Conservation (phyloP, 2,329 filamentous ascomycete species). For the Teratosphaeria epicoccoides region DNA sequence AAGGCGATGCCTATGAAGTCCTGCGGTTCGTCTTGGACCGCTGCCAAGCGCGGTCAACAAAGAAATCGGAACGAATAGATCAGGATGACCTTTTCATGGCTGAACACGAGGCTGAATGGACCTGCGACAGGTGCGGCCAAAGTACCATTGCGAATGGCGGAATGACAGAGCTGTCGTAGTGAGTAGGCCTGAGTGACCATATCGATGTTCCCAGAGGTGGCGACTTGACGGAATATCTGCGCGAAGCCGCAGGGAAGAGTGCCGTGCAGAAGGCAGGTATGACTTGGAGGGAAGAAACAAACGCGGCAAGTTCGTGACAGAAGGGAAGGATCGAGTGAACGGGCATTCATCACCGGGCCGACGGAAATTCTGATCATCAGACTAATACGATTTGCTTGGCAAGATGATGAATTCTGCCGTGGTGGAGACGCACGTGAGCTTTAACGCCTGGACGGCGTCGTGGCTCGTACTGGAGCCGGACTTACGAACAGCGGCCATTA, state of each 20-base stretch:
- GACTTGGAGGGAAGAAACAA: not conserved
- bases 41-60: not conserved
- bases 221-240: not conserved
- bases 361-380: slow-evolving; percentile 1
- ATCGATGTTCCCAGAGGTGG: not conserved
- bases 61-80: not conserved
- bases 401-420: not conserved
- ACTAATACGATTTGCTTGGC: not conserved
- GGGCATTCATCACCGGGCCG: not conserved
- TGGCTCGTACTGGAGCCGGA: slow-evolving; percentile 8
- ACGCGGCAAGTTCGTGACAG: not conserved
- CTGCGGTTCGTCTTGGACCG: not conserved
- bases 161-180: not conserved
- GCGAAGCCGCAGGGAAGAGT: not conserved
- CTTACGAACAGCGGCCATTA: slow-evolving; percentile 11
- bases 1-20: not conserved
- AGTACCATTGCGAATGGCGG: not conserved
- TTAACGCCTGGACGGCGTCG: slow-evolving; percentile 11
- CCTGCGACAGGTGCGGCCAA: not conserved
- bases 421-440: slow-evolving; percentile 1
- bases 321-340: not conserved
- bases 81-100: not conserved
- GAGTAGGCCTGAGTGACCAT: not conserved
- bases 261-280: not conserved
- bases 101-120: not conserved